phyloP scores from a whole-genome alignment of 2,329 filamentous ascomycete genomes.

The Penicillium sp. region DNA sequence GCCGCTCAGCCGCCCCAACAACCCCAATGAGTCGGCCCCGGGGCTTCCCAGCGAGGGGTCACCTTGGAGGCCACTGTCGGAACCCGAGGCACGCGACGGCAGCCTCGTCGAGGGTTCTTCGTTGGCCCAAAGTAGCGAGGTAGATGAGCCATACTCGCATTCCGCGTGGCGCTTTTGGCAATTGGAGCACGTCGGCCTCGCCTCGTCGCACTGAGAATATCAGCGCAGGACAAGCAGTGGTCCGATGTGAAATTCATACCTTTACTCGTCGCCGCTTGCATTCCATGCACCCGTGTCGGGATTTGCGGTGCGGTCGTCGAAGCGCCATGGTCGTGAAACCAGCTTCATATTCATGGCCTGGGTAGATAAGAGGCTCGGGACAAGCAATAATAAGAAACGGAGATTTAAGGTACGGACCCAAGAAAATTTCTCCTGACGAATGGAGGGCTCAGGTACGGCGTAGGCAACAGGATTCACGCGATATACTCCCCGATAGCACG shows the following conservation, averaged over 20 bases:
- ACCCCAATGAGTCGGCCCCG: slow-evolving; percentile 23
- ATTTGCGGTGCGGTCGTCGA: slow-evolving; percentile 37
- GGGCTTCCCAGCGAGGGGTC: slow-evolving; percentile 11
- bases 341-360: slow-evolving; percentile 10
- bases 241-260: slow-evolving; percentile 17
- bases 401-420: background rate
- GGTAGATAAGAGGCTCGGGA: background rate
- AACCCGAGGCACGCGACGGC: slow-evolving; percentile 18
- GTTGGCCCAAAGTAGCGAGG: slow-evolving; percentile 33
- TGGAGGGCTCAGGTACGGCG: background rate
- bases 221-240: background rate
- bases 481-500: background rate
- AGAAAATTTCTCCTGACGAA: background rate
- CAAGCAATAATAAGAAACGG: background rate
- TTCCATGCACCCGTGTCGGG: slow-evolving; percentile 34
- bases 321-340: slow-evolving; percentile 29
- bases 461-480: slow-evolving; percentile 25
- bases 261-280: slow-evolving; percentile 38
- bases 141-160: slow-evolving; percentile 34
- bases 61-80: slow-evolving; percentile 18
- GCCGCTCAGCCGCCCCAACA: slow-evolving; percentile 23
- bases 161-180: slow-evolving; percentile 32
- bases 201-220: slow-evolving; percentile 31
- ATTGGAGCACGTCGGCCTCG: slow-evolving; percentile 32
- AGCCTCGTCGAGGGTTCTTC: slow-evolving; percentile 21